Base-by-base conservation (phyloP, 139 green algal genomes). In the Micractinium conductrix region DNA sequence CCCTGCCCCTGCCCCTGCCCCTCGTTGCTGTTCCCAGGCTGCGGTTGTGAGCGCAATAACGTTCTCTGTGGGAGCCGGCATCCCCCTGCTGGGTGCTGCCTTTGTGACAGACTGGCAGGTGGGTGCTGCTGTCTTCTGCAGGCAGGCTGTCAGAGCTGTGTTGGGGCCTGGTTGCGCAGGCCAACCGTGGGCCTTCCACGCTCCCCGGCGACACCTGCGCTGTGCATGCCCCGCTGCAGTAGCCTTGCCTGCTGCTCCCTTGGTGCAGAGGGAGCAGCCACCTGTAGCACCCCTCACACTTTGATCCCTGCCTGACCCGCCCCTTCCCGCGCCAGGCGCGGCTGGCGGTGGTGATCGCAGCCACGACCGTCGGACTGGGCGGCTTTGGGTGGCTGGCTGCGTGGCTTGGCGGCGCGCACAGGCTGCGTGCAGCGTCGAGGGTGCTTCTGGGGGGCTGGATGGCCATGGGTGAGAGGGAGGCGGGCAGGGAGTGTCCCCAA, bases 381-480 rank as follows among this genome's bases (percentile, higher is more conserved):
- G n/a, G n/a, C 12, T 72, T 72, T 44, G 65, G 65, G 14, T 72
- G 65, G 65, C 42, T 72, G 14, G 33, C 91, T 0, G 92, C 94
- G 0, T 85, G 67, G 37, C 88, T 98, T 40, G 95, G 95, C 22
- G 95, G 93, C 21, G 92, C 92, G 1, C 78, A 58, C 14, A 83
- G 84, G 10, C 16, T 92, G 1, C 81, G 85, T 2, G 94, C 92
- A 1, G 84, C 87, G 1, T 7, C 87, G 19, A 79, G 95, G 1
- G 93, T 96, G 33, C 80, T 97, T 21, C 42, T 98, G 1, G 95
- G 95, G 28, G 95, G 95, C 62, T 95, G 88, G 87, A 10, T 95
- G 2, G 95, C 95, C 0, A 93, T 98, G 89, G 91, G 40, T 62
- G 72, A 72, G 65, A 30, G 6, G 8, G 12, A 2, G 53, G 53